A percentile compares a stretch with the other conserved stretches of the same genome.
These are phyloP conservation scores for Hanseniaspora sp. DNA, from an alignment of 1,139 yeast genomes.

Conservation along the genomic window DNA sequence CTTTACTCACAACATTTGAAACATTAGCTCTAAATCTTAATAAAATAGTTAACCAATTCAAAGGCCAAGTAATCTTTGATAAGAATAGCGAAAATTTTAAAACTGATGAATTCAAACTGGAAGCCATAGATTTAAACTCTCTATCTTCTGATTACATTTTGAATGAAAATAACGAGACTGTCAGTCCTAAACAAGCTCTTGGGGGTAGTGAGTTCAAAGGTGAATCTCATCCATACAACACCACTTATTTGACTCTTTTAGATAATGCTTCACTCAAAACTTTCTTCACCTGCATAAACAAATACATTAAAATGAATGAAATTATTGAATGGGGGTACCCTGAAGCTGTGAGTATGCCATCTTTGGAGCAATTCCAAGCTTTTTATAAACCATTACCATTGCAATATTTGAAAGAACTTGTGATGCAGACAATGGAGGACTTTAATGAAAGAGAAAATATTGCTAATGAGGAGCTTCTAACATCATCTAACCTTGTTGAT, in stretches of 20 bases:
- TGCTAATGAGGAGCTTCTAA: constrained; percentile 43
- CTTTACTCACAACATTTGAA: constrained; percentile 46
- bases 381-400: constrained; percentile 29
- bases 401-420: constrained; percentile 28
- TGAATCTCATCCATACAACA: constrained; percentile 47
- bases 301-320: constrained; percentile 31
- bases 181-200: constrained; percentile 10
- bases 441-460: constrained; percentile 66
- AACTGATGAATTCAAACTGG: constrained; percentile 32
- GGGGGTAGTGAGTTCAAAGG: constrained; percentile 15
- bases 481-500: constrained; percentile 55
- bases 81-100: constrained; percentile 21
- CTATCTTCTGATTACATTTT: constrained; percentile 25
- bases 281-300: constrained; percentile 52
- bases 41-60: constrained; percentile 38
- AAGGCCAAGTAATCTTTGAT: constrained; percentile 29
- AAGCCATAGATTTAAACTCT: constrained; percentile 47
- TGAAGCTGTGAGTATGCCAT: constrained; percentile 23
- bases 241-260: constrained; percentile 62
- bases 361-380: constrained; percentile 26
- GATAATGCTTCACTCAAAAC: constrained; percentile 64
- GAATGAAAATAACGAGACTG: constrained; percentile 7
- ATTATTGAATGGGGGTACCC: constrained; percentile 26
- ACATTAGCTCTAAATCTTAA: constrained; percentile 50
- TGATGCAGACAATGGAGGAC: constrained; percentile 37